These are phyloP conservation scores for Trichoderma reesei DNA, from an alignment of 495 filamentous ascomycete species.

Conservation along the genomic window DNA sequence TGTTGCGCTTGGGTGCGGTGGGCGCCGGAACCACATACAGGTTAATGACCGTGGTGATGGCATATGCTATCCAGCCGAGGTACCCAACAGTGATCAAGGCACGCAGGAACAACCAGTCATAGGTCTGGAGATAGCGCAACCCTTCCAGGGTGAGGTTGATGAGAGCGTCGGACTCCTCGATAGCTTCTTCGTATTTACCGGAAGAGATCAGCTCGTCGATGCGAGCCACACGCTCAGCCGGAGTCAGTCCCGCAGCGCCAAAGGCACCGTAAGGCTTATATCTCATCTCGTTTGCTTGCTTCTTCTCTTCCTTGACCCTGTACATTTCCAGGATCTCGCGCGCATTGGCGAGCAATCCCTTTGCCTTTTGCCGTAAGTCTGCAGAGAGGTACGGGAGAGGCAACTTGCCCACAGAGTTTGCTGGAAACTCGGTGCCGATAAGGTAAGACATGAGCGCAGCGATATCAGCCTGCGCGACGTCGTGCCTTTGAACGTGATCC, in stretches of 20 bases:
- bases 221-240: conserved; percentile 55
- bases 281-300: conserved; percentile 60
- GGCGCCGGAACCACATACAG: conserved; percentile 74
- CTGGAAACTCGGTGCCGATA: conserved; percentile 82
- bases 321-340: conserved; percentile 94
- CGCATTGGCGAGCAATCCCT: conserved; percentile 79
- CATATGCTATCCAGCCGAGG: conserved; percentile 93
- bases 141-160: conserved; percentile 73
- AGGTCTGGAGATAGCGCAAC: conserved; percentile 86
- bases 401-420: conserved; percentile 92
- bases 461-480: conserved; percentile 91
- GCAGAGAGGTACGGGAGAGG: conserved; percentile 74
- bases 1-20: conserved; percentile 54
- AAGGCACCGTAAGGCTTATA: conserved; percentile 62
- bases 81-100: conserved; percentile 91
- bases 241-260: conserved; percentile 50
- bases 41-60: conserved; percentile 84
- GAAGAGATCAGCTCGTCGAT: conserved; percentile 59
- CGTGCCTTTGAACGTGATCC: conserved; percentile 68
- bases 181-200: conserved; percentile 61
- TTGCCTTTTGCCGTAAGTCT: conserved; percentile 62
- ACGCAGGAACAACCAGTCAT: conserved; percentile 94
- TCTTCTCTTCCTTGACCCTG: conserved; percentile 82
- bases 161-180: conserved; percentile 61
- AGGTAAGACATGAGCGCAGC: conserved; percentile 96